Conservation (phyloP, 371 early-diverging fungal species). For the Rhizomucor miehei region DNA sequence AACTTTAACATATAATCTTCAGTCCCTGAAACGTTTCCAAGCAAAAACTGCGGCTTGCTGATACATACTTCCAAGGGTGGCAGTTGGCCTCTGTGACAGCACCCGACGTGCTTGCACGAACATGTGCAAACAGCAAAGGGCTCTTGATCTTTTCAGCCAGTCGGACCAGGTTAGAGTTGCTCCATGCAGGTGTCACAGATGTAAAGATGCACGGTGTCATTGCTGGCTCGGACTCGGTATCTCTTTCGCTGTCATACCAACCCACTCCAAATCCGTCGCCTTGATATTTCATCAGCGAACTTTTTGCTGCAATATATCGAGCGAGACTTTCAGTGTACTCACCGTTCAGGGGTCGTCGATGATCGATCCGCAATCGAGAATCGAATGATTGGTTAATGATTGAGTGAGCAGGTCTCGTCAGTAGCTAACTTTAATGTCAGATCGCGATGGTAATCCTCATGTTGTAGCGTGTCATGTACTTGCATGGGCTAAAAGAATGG, state of each 20-base stretch:
- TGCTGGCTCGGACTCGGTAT: conserved; percentile 18
- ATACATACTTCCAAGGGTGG: conserved; percentile 68
- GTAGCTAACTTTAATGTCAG: conserved; percentile 27
- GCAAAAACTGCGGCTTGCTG: not conserved
- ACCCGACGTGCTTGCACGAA: conserved; percentile 78
- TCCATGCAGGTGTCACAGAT: conserved; percentile 87
- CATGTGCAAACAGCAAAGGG: conserved; percentile 82
- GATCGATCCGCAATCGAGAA: conserved; percentile 66
- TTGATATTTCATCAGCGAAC: conserved; percentile 13
- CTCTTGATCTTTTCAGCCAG: conserved; percentile 81
- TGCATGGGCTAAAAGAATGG: conserved; percentile 73
- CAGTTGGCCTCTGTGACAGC: conserved; percentile 84
- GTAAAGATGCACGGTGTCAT: conserved; percentile 80
- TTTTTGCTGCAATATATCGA: not conserved
- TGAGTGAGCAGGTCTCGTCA: conserved; percentile 78
- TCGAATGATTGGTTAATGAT: conserved; percentile 84
- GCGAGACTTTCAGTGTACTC: conserved; percentile 7
- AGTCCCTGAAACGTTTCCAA: not conserved
- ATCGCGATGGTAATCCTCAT: not conserved
- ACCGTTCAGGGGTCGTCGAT: conserved; percentile 70
- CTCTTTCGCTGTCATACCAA: conserved; percentile 67
- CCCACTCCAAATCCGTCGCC: conserved; percentile 88
- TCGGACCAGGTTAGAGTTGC: conserved; percentile 75
- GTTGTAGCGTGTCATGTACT: conserved; percentile 3
- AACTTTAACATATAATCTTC: no score